Evolutionary conservation across 257 asterid genomes (phyloP).

Genomic region (Cinchona pubescens): DNA sequence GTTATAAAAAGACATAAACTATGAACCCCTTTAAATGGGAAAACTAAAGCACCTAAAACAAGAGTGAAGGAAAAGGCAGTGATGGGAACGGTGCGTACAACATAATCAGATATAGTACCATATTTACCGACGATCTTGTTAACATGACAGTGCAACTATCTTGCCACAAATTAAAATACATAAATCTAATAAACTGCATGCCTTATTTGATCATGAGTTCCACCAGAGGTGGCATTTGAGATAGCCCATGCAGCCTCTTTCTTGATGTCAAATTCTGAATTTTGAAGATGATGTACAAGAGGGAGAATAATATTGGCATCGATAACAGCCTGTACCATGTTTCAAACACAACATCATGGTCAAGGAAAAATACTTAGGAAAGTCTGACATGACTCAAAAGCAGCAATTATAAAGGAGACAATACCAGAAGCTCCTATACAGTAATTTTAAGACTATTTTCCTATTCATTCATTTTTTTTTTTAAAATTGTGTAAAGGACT

Average conservation of each 20-base stretch:
- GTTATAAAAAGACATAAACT: too few relatives aligned
- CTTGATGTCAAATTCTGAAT: constrained; percentile 74
- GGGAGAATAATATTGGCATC: constrained; percentile 54
- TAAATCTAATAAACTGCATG: constrained; percentile 14
- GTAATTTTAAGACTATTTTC: too few relatives aligned
- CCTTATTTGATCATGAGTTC: constrained; percentile 77
- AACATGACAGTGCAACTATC: too few relatives aligned
- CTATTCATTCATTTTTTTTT: too few relatives aligned
- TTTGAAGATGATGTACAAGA: constrained; percentile 59
- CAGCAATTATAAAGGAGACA: not conserved
- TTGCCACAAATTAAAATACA: not conserved
- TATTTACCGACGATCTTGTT: not conserved
- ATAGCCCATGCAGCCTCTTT: constrained; percentile 93
- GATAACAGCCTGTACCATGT: constrained; percentile 53
- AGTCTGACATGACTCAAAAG: not conserved
- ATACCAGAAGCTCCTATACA: too few relatives aligned
- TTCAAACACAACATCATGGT: too few relatives aligned
- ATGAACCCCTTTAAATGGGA: too few relatives aligned
- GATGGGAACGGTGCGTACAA: too few relatives aligned
- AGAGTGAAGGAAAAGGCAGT: too few relatives aligned
- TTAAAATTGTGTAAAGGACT: too few relatives aligned
- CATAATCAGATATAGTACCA: not conserved
- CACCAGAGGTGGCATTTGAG: constrained; percentile 90
- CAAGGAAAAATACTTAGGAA: too few relatives aligned
- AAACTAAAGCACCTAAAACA: too few relatives aligned